A percentile compares a stretch with the other conserved stretches of the same genome.
phyloP scores from a whole-genome alignment of 2,329 filamentous ascomycete genomes.

The Calonectria hawksworthii region DNA sequence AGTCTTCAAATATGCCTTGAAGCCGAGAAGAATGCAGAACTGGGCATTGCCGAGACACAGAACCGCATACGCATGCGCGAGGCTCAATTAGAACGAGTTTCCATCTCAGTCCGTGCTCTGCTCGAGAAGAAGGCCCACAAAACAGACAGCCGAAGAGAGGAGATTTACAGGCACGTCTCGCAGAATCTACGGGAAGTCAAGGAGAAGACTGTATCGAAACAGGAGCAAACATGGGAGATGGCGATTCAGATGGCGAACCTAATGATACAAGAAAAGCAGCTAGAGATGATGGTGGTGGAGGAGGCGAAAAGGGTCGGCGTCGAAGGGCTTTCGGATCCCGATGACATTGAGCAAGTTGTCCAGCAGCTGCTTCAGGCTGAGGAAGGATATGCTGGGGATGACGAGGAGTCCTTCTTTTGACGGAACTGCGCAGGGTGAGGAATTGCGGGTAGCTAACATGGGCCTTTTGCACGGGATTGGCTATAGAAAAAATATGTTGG shows the following conservation, averaged over 20 bases:
- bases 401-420: conserved; percentile 25
- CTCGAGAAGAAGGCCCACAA: conserved; percentile 15
- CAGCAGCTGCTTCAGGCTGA: conserved; percentile 1
- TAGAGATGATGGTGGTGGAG: conserved; percentile 19
- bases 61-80: conserved; percentile 28
- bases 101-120: conserved; percentile 14
- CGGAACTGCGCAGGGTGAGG: neutral
- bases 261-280: conserved; percentile 19
- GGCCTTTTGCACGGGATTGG: neutral
- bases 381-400: neutral
- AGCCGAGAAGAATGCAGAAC: conserved; percentile 3
- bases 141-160: conserved; percentile 23
- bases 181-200: conserved; percentile 41
- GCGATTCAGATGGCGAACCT: conserved; percentile 16
- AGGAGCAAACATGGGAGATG: conserved; percentile 23
- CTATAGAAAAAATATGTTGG: neutral
- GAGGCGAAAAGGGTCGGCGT: conserved; percentile 30
- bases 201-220: neutral
- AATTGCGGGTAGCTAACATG: neutral
- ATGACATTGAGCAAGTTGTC: conserved; percentile 26
- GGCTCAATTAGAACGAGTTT: conserved; percentile 31
- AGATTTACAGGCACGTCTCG: conserved; percentile 46
- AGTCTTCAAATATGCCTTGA: conserved; percentile 29
- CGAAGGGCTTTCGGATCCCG: neutral
- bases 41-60: conserved; percentile 8